Conservation (phyloP, 31 red algal genomes). For the Porphyra umbilicalis region DNA sequence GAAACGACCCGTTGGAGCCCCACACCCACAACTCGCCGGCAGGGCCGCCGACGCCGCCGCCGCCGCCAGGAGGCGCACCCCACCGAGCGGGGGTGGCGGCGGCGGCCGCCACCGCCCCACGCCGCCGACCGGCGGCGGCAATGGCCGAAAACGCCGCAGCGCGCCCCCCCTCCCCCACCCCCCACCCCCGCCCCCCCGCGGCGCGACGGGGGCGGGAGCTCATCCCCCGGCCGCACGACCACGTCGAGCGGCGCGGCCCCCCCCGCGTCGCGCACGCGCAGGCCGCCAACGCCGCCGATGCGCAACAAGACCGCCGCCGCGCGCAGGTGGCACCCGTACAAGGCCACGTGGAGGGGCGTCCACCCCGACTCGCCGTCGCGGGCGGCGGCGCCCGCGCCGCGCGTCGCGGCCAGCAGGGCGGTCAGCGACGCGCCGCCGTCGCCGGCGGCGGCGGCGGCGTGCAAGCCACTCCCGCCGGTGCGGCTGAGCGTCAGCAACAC, state of each 20-base stretch:
- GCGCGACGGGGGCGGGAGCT: background rate
- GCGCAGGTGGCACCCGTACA: background rate
- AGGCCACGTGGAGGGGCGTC: background rate
- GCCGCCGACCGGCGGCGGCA: background rate
- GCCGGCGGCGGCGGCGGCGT: background rate
- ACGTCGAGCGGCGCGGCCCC: background rate
- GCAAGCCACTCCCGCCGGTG: background rate
- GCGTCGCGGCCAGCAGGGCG: background rate
- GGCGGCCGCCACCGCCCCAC: background rate
- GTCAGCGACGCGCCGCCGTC: background rate
- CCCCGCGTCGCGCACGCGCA: background rate
- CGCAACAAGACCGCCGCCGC: background rate
- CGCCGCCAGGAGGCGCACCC: background rate
- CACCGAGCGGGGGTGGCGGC: background rate
- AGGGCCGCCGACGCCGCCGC: too few species aligned
- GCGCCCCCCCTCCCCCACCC: too few species aligned
- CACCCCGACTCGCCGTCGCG: background rate
- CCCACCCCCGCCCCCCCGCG: background rate
- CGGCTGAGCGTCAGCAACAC: background rate
- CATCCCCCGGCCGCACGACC: background rate
- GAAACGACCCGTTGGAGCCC: background rate
- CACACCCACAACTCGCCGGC: background rate
- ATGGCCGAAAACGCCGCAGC: background rate
- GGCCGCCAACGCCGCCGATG: background rate
- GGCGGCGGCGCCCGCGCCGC: background rate